Evolutionary conservation across 2,329 filamentous ascomycete species (phyloP), one percentile per base, ranked within the genome.

Genomic region (Simplicillium aogashimaense): DNA sequence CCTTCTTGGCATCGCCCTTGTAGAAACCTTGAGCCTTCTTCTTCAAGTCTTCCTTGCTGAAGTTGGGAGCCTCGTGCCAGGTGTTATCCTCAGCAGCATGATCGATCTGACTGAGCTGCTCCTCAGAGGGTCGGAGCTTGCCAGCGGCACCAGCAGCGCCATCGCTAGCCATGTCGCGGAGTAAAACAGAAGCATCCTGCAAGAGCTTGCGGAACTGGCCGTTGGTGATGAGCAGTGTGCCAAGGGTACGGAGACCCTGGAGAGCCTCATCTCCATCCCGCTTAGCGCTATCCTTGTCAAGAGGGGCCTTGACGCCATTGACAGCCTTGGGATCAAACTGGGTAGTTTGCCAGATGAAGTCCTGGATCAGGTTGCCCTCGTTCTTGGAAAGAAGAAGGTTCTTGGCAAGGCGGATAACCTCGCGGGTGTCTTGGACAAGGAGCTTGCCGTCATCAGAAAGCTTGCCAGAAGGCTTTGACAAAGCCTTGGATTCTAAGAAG

Each of bases 291-390:
- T 85, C 80, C 67, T 87, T 94, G 56, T 78, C 74, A 36, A 94
- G 52, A 1, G 87, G 83, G 1, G 77, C 74, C 41, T 72, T 69
- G 3, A 86, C 85, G 1, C 70, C 62, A 43, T 65, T 60, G 18
- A 86, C 71, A 38, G 74, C 69, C 52, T 72, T 80, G 42, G 76
- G 66, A 39, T 79, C 76, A 46, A 92, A 80, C 36, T 84, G 74
- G 56, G 87, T 79, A 0, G 88, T 89, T 58, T 95, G 85, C 83
- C 86, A 98, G 63, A 97, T 86, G 63, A 98, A 97, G 54, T 98
- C 89, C 58, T 98, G 92, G 15, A 98, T 68, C 43, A 97, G 66
- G 54, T 98, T 88, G 56, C 89, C 92, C 44, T 95, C 77, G 58
- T 98, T 98, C 75, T 97, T 98, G 65, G 83, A 84, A 18, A 98